These are phyloP conservation scores for Hirschioporus abietinus DNA, from an alignment of 768 basidiomycete genomes.

Conservation along the genomic window DNA sequence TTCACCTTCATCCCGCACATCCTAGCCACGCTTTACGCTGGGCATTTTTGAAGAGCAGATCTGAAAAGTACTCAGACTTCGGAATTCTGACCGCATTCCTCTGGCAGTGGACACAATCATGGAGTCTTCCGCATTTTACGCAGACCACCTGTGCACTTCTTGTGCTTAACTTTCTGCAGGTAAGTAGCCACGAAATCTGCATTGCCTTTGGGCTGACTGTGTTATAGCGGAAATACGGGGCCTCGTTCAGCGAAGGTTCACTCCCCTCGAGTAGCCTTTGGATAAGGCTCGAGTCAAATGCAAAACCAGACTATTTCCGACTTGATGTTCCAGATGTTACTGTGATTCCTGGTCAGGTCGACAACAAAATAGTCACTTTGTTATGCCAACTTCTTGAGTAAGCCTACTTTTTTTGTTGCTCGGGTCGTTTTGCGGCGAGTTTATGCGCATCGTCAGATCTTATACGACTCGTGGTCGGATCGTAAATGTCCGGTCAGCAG, in stretches of 20 bases:
- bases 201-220: background rate
- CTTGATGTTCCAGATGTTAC: background rate
- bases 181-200: background rate
- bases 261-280: background rate
- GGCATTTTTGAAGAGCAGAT: background rate
- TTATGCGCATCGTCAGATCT: background rate
- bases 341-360: background rate
- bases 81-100: background rate
- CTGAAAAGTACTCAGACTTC: background rate
- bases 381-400: background rate
- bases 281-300: background rate
- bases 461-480: background rate
- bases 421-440: background rate
- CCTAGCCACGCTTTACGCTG: background rate
- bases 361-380: background rate
- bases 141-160: background rate
- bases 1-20: background rate
- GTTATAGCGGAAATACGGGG: background rate
- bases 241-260: background rate
- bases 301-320: background rate
- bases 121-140: background rate
- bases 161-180: background rate
- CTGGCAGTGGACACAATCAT: background rate
- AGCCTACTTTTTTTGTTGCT: background rate
- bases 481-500: background rate